These are phyloP conservation scores for Geotrichum australiense DNA, from an alignment of 1,139 yeast species.

Conservation along the genomic window DNA sequence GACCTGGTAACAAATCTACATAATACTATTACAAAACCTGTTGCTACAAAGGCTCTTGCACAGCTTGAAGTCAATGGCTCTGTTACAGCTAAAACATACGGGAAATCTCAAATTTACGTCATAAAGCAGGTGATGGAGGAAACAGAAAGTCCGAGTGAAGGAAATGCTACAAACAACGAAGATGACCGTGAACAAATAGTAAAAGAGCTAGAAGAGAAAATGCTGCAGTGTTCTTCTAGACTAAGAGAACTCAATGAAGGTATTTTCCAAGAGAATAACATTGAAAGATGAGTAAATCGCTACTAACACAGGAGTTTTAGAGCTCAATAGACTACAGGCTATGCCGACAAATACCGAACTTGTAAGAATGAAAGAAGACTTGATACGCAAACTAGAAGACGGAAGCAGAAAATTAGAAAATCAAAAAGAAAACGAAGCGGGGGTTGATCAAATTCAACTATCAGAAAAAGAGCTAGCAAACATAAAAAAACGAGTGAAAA, in stretches of 20 bases:
- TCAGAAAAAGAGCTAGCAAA: slow-evolving; percentile 1
- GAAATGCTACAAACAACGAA: slow-evolving; percentile 16
- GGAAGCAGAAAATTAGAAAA: slow-evolving; percentile 3
- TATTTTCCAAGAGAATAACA: slow-evolving; percentile 1
- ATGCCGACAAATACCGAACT: slow-evolving; percentile 18
- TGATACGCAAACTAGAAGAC: slow-evolving; percentile 2
- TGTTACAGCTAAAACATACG: slow-evolving; percentile 33
- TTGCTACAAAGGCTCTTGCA: slow-evolving; percentile 30
- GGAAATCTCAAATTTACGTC: slow-evolving; percentile 35
- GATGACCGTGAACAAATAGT: slow-evolving; percentile 19
- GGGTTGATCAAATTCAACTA: neutral
- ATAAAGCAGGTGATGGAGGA: slow-evolving; percentile 25
- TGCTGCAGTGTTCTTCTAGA: slow-evolving; percentile 15
- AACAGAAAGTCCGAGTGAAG: neutral
- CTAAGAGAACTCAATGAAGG: slow-evolving; percentile 19
- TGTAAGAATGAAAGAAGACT: slow-evolving; percentile 2
- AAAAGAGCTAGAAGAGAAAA: slow-evolving; percentile 18
- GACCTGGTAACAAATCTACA: slow-evolving; percentile 38
- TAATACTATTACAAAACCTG: slow-evolving; percentile 30
- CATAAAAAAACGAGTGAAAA: slow-evolving; percentile 4
- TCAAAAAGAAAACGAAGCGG: slow-evolving; percentile 3
- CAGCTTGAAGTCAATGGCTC: slow-evolving; percentile 27
- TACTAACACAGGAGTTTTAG: neutral
- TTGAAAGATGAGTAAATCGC: neutral
- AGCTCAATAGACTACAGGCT: too few species aligned